Evolutionary conservation across 2,329 filamentous ascomycete species (phyloP).

Genomic region (Akanthomyces uredinophilus): DNA sequence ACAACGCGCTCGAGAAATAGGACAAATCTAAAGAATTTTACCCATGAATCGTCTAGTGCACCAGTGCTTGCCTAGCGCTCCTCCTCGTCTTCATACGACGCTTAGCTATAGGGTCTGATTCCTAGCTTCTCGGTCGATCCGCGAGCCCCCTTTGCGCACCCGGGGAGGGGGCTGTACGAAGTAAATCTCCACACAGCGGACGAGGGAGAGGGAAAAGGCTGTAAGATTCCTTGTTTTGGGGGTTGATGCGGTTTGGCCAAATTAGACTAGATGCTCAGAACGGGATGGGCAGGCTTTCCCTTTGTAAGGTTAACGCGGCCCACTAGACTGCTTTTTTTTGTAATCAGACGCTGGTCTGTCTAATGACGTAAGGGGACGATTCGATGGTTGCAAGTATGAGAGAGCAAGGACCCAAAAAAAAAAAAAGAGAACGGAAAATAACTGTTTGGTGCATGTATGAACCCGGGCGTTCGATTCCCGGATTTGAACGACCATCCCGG

Average conservation of each 20-base stretch:
- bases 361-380: conserved; percentile 3
- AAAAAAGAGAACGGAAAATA: no score
- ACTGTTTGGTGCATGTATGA: background rate
- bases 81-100: background rate
- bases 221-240: conserved; percentile 1
- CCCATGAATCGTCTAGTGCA: background rate
- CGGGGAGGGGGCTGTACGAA: background rate
- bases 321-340: background rate
- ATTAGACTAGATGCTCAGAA: conserved; percentile 1
- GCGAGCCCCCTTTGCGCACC: background rate
- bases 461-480: background rate
- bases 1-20: background rate
- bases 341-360: background rate
- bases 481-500: background rate
- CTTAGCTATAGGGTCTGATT: background rate
- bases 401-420: no score
- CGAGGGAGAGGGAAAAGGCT: background rate
- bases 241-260: background rate
- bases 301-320: background rate
- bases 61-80: background rate
- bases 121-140: background rate
- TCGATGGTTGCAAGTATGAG: background rate
- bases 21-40: background rate
- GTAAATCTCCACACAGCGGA: no score
- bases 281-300: background rate